Conservation (phyloP, 2,329 filamentous ascomycete genomes). For the Ustilaginoidea virens region DNA sequence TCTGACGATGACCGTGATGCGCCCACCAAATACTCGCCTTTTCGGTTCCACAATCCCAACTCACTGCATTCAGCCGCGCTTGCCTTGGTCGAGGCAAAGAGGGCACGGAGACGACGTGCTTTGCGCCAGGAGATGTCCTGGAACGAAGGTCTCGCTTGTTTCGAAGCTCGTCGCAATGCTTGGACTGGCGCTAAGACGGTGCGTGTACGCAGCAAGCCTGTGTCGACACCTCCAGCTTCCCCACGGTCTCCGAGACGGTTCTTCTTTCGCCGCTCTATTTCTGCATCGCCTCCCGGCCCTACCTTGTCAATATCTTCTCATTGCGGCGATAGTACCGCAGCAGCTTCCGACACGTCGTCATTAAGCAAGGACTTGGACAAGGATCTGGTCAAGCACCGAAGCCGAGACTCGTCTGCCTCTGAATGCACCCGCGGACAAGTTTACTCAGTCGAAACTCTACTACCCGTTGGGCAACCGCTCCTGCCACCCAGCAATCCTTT, state of each 20-base stretch:
- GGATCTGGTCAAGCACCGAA: constrained; percentile 15
- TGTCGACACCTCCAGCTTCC: constrained; percentile 24
- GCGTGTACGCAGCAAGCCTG: constrained; percentile 33
- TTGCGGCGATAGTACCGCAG: constrained; percentile 17
- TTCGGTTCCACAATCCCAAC: constrained; percentile 35
- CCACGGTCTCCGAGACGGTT: constrained; percentile 32
- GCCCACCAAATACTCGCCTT: constrained; percentile 28
- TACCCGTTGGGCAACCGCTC: constrained; percentile 60
- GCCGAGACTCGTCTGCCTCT: constrained; percentile 18
- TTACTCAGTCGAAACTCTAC: constrained; percentile 42
- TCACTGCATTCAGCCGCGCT: constrained; percentile 27
- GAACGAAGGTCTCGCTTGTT: constrained; percentile 75
- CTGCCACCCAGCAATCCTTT: constrained; percentile 62
- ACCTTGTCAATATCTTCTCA: constrained; percentile 10
- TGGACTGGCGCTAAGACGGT: constrained; percentile 68
- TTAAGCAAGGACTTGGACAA: constrained; percentile 21
- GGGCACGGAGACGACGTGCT: constrained; percentile 39
- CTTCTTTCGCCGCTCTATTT: constrained; percentile 32
- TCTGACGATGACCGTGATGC: constrained; percentile 32
- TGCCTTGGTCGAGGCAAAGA: constrained; percentile 29
- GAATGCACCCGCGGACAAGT: constrained; percentile 8
- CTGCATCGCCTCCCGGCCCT: constrained; percentile 21
- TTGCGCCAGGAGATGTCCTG: constrained; percentile 52
- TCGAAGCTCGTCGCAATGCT: constrained; percentile 58
- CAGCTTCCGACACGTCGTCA: constrained; percentile 28